Evolutionary conservation across 768 basidiomycete species (phyloP), one percentile per base, ranked within the genome.

Genomic region (Mycena vulgaris): DNA sequence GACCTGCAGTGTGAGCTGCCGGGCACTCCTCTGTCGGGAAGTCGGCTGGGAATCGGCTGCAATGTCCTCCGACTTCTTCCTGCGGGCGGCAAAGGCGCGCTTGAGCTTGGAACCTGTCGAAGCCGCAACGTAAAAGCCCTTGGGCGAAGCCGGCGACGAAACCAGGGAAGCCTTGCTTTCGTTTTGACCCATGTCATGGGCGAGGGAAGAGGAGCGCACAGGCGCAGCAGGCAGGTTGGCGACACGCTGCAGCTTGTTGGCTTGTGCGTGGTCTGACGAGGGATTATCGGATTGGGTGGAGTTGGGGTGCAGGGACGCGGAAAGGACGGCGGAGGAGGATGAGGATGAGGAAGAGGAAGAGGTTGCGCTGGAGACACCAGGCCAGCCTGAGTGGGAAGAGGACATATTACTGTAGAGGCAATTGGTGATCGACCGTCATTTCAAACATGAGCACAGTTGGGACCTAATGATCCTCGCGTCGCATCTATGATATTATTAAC

Each of bases 1-100:
- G n/a, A 87, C 84, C 56, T 87, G 78, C 65, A 84, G 80, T 25
- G 82, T 79, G 55, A 85, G 80, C 65, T 83, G 77, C 66, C 81
- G 81, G 55, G 78, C 67, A 56, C 75, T 73, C 76, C 77, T 70
- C 77, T 68, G 78, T 69, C 72, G 78, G 70, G 76, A 7, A 10
- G 21, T n/a, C 31, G n/a, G 68, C 62, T 68, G 73, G 37, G 63
- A 30, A 51, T 77, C 33, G 69, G 27, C 21, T 78, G 76, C 59
- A 75, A 57, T 79, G 74, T 89, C 87, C 74, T 88, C 88, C 9
- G 89, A 85, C 77, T 88, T 89, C 82, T 89, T 91, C 68, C 88
- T 82, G 52, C 90, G 85, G 23, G 77, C 83, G 48, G 81, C 89
- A 74, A 90, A 89, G 5, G 86, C 89, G 63, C 90, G 89, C 75